Base-by-base conservation (phyloP, 2,329 filamentous ascomycete species). In the Trichoderma endophyticum region DNA sequence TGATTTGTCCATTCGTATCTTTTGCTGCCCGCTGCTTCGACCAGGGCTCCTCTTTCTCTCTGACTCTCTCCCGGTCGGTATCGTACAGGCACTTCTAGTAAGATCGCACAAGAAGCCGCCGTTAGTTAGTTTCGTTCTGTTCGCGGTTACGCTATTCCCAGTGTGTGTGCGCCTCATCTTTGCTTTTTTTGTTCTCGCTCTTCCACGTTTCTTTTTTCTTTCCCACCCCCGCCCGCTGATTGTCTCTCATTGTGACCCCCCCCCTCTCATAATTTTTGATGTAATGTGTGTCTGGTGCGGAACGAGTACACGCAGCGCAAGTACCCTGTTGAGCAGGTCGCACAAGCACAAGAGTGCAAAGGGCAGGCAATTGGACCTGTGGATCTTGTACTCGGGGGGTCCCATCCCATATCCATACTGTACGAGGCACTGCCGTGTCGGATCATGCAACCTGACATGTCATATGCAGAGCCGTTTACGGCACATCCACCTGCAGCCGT, bases 371-470 rank as follows among this genome's bases (percentile, higher is more conserved):
- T 51, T 51, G 39, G 43, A 48, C 61, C 15, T 43, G 64, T 67
- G 64, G 64, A 56, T 30, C 64, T 67, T 28, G n/a, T 43, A 36
- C 65, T 48, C 15, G 6, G 36, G 36, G 36, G 43, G 43, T n/a
- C 3, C 1, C 0, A 18, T 48, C 43, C 43, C 7, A 11, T 21
- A n/a, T 18, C 18, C 15, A n/a, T 11, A 48, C 43, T 48, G 36
- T 68, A 60, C 65, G 54, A 60, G 36, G 65, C 65, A 60, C 67
- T 70, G 67, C 67, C 67, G 59, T 70, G 67, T 62, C 67, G 67
- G 59, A 70, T 70, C 67, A 62, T 71, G 68, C 59, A 71, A 71
- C 60, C 48, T 64, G 68, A 71, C 68, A 63, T 71, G 68, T 71
- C 68, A 71, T 71, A 60, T 68, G 64, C 34, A 70, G 51, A 51